A percentile compares a stretch with the other conserved stretches of the same genome.
phyloP scores from a whole-genome alignment of 257 asterid genomes.

The Solanum microdontum region DNA sequence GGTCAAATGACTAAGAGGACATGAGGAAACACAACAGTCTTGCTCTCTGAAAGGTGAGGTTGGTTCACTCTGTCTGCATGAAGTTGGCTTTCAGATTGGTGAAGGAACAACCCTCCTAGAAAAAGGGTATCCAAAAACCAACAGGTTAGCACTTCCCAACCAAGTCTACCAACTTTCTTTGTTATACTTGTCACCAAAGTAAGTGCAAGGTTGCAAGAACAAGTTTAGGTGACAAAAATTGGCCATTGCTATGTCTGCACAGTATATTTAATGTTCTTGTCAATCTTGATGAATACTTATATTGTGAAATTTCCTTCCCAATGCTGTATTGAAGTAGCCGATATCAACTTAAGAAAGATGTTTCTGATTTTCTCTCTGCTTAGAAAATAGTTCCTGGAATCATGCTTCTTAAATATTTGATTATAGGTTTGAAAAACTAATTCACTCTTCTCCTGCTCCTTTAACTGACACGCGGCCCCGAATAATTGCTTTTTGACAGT shows the following conservation, averaged over 20 bases:
- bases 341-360: not conserved
- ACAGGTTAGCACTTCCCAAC: conserved; percentile 23
- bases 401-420: not conserved
- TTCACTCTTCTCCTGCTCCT: not conserved
- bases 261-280: not conserved
- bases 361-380: not conserved
- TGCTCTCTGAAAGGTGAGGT: not conserved
- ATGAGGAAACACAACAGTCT: not conserved
- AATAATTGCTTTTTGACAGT: not conserved
- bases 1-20: not conserved
- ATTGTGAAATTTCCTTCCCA: not conserved
- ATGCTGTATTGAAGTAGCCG: not conserved
- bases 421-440: not conserved
- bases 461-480: not conserved
- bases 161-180: not conserved
- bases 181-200: not conserved
- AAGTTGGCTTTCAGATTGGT: conserved; percentile 51
- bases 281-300: not conserved
- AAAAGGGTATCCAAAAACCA: conserved; percentile 46
- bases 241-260: not conserved
- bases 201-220: not conserved
- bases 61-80: conserved; percentile 9
- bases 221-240: not conserved
- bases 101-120: conserved; percentile 46
- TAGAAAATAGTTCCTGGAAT: not conserved